These are phyloP conservation scores for Chytriomyces hyalinus DNA, from an alignment of 192 early-diverging fungal genomes.

Conservation along the genomic window DNA sequence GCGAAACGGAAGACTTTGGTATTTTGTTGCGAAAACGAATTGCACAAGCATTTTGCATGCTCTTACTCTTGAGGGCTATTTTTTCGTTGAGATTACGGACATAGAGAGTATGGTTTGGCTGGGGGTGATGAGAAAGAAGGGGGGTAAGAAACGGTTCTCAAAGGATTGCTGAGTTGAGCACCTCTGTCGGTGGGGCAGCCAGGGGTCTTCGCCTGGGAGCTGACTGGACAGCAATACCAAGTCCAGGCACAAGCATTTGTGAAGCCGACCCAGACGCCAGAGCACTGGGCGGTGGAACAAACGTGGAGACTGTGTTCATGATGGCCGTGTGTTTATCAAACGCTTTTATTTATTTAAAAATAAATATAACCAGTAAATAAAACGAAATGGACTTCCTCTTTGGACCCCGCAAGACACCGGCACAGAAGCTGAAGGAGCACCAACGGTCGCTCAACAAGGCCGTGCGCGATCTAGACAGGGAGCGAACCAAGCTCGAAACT, in stretches of 20 bases:
- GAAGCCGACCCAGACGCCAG: conserved; percentile 8
- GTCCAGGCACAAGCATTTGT: conserved; percentile 34
- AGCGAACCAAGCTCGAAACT: conserved; percentile 83
- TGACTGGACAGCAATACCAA: conserved; percentile 32
- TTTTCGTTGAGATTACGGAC: conserved; percentile 75
- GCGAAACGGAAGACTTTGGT: background rate
- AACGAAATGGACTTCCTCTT: conserved; percentile 55
- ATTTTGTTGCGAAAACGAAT: background rate
- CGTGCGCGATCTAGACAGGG: conserved; percentile 90
- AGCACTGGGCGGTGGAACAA: conserved; percentile 27
- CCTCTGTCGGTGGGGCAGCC: conserved; percentile 38
- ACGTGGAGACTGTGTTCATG: conserved; percentile 3
- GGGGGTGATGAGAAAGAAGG: background rate
- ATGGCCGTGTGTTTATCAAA: too few relatives aligned
- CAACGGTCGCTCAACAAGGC: conserved; percentile 86
- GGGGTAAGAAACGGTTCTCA: background rate
- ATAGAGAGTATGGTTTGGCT: conserved; percentile 88
- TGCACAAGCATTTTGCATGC: conserved; percentile 10
- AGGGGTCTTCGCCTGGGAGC: conserved; percentile 34
- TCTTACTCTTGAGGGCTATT: conserved; percentile 72
- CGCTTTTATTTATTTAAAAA: background rate
- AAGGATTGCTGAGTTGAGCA: background rate
- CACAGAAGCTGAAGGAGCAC: conserved; percentile 90
- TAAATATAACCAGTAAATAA: background rate
- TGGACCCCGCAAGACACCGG: conserved; percentile 74